phyloP scores from a whole-genome alignment of 805 yeast species.

The Maudiozyma bulderi region DNA sequence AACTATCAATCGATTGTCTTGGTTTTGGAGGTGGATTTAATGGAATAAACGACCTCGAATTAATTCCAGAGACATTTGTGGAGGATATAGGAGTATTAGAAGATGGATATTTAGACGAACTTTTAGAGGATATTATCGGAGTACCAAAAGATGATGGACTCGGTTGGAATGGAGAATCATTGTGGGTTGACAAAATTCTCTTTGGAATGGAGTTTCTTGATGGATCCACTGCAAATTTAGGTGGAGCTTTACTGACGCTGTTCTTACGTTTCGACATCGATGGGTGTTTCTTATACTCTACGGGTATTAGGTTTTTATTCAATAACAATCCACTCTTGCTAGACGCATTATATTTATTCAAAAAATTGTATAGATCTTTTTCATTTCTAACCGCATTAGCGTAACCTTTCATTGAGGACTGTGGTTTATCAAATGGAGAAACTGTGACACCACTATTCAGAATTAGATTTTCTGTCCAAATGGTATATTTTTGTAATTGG shows the following conservation, averaged over 20 bases:
- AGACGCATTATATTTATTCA: conserved; percentile 38
- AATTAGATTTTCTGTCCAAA: conserved; percentile 73
- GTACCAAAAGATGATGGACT: background rate
- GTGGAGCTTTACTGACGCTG: conserved; percentile 18
- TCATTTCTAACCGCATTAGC: conserved; percentile 79
- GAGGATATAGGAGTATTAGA: background rate
- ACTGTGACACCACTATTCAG: conserved; percentile 80
- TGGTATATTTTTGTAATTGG: conserved; percentile 81
- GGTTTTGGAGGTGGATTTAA: background rate
- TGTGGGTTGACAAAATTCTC: conserved; percentile 28
- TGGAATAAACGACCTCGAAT: conserved; percentile 1
- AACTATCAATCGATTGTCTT: background rate
- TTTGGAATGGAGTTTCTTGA: conserved; percentile 25
- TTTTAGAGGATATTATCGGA: background rate
- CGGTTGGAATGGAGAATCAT: conserved; percentile 25
- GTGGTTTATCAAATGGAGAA: conserved; percentile 50
- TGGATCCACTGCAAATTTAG: conserved; percentile 24
- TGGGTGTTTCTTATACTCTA: conserved; percentile 64
- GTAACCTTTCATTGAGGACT: conserved; percentile 59
- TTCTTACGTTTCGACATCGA: conserved; percentile 35
- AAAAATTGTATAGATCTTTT: conserved; percentile 63
- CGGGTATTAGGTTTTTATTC: conserved; percentile 46
- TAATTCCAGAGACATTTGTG: background rate
- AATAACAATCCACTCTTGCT: conserved; percentile 28
- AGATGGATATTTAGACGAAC: conserved; percentile 7